Evolutionary conservation across 2,329 filamentous ascomycete species (phyloP).

Genomic region (Aspergillus novoparasiticus): DNA sequence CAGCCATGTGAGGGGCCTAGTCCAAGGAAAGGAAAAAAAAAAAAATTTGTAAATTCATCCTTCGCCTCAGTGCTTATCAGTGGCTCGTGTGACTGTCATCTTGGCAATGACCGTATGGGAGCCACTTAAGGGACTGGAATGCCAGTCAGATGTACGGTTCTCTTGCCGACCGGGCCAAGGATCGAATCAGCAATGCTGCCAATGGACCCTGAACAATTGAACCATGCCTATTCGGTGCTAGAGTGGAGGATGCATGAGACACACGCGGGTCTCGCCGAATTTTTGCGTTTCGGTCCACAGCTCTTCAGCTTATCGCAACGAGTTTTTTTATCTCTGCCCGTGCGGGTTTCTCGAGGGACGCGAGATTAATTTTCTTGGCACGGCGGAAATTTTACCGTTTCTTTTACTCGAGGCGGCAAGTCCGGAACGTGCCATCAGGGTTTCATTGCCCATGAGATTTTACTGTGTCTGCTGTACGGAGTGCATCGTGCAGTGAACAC

Average conservation of each 20-base stretch:
- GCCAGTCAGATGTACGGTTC: neutral
- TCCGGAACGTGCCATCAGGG: neutral
- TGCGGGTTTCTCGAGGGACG: neutral
- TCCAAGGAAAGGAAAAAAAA: neutral
- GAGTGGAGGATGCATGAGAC: neutral
- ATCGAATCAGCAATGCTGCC: constrained; percentile 11
- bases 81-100: constrained; percentile 10
- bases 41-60: neutral
- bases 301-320: neutral
- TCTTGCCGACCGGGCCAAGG: constrained; percentile 10
- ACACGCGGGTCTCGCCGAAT: constrained; percentile 17
- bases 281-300: neutral
- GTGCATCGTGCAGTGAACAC: neutral
- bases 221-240: neutral
- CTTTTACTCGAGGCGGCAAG: neutral
- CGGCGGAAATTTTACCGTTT: neutral
- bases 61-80: constrained; percentile 17
- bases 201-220: neutral
- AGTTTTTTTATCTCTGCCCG: neutral
- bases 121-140: constrained; percentile 7
- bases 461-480: neutral
- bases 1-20: neutral
- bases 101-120: constrained; percentile 6
- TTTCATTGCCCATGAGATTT: neutral
- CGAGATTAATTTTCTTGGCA: constrained; percentile 2